Conservation (phyloP, 306 rosid genomes). For the Lathyrus tuberosus region DNA sequence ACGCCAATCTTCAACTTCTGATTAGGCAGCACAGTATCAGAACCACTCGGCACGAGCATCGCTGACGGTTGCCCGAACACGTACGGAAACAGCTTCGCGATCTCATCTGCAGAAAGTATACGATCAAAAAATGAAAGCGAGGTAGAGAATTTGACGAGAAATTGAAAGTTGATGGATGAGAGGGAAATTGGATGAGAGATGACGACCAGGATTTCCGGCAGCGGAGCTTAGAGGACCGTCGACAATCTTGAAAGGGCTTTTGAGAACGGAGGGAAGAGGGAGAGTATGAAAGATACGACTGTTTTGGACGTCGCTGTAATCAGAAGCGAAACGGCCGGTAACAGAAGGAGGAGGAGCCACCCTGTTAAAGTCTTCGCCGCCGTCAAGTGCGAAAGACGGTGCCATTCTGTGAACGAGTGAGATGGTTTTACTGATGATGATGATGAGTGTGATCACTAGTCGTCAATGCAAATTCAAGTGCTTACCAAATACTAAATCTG, state of each 20-base stretch:
- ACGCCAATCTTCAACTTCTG: constrained; percentile 85
- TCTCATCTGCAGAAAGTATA: constrained; percentile 61
- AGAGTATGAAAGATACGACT: constrained; percentile 74
- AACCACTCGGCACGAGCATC: constrained; percentile 55
- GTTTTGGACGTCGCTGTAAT: constrained; percentile 80
- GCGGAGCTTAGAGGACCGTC: constrained; percentile 90
- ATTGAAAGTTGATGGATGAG: constrained; percentile 15
- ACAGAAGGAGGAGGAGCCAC: constrained; percentile 33
- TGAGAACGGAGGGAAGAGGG: constrained; percentile 87
- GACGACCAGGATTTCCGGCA: constrained; percentile 82
- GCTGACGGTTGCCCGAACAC: constrained; percentile 90
- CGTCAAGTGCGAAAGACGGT: constrained; percentile 53
- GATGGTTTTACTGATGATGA: neutral
- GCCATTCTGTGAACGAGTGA: constrained; percentile 51
- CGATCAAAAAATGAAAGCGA: neutral
- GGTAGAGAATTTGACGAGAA: neutral
- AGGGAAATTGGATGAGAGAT: neutral
- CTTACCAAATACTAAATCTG: constrained; percentile 18
- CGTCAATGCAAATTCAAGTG: neutral
- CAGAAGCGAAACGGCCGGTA: constrained; percentile 62
- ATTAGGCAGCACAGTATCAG: constrained; percentile 33
- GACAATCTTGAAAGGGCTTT: constrained; percentile 58
- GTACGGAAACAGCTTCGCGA: constrained; percentile 80
- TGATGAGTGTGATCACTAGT: neutral
- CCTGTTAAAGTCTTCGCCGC: constrained; percentile 40